Conservation (phyloP, 768 basidiomycete genomes). For the Boletus speciosus region DNA sequence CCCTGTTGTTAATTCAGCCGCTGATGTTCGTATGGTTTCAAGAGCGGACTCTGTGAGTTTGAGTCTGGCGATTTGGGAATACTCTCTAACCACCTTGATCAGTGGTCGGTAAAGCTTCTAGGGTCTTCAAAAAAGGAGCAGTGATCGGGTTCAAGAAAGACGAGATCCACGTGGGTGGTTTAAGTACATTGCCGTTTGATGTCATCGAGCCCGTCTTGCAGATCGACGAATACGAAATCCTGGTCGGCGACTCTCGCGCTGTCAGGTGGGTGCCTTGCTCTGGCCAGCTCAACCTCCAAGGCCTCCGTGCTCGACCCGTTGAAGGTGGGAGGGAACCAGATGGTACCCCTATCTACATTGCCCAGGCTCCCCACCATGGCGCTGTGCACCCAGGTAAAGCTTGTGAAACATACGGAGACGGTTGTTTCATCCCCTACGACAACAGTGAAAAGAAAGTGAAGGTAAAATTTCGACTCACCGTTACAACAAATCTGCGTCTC, state of each 20-base stretch:
- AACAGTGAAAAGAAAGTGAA: conserved; percentile 49
- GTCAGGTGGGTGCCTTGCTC: conserved; percentile 54
- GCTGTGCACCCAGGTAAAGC: conserved; percentile 64
- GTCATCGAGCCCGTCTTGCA: conserved; percentile 24
- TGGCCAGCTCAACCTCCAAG: conserved; percentile 43
- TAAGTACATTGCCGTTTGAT: background rate
- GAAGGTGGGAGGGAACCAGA: conserved; percentile 66
- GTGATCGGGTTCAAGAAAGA: conserved; percentile 59
- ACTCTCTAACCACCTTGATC: conserved; percentile 1
- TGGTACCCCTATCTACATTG: conserved; percentile 59
- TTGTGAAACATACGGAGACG: conserved; percentile 45
- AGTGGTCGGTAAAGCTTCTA: conserved; percentile 69
- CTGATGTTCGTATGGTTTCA: conserved; percentile 9
- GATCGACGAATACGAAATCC: conserved; percentile 63
- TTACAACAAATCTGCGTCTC: background rate
- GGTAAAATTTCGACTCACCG: conserved; percentile 27
- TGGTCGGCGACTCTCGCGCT: conserved; percentile 57
- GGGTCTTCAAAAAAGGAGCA: conserved; percentile 55
- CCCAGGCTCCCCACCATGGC: conserved; percentile 50
- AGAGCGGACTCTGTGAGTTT: conserved; percentile 54
- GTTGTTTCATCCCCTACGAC: conserved; percentile 57
- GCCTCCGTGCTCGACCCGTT: conserved; percentile 50
- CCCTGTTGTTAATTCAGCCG: background rate
- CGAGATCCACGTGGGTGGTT: conserved; percentile 51
- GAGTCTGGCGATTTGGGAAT: background rate